Base-by-base conservation (phyloP, 2,329 filamentous ascomycete genomes). In the Fusarium zealandicum region DNA sequence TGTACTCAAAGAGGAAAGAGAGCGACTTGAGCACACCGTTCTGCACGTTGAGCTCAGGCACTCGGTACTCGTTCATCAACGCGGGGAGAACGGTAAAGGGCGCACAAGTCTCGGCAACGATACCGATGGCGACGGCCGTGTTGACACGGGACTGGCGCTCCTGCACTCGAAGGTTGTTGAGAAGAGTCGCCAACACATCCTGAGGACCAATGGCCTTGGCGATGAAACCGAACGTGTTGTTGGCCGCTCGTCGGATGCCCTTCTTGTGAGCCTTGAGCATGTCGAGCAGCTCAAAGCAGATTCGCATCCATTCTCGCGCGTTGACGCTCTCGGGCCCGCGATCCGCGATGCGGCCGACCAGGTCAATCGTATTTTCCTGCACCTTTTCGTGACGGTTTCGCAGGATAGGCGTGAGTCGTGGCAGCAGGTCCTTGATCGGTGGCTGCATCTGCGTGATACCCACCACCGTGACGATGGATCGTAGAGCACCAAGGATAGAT, bases 181-280 rank as follows among this genome's bases (percentile, higher is more conserved):
- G 85, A 13, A 99, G 82, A 1, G 95, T 98, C 4, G 95, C 93
- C 52, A 99, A 80, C 20, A 99, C 95, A 78, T 99, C 95, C 75
- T 98, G 93, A 11, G 95, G 95, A 64, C 95, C 95, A 68, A 99
- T 99, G 55, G 95, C 95, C 78, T 99, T 99, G 72, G 95, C 95
- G 69, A 99, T 99, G 82, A 97, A 99, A 73, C 95, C 95, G 69
- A 99, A 99, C 0, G 95, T 99, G 80, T 99, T 99, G 84, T 99
- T 99, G 67, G 95, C 96, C 17, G 95, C 95, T 74, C 95, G 89
- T 63, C 95, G 90, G 66, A 99, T 99, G 63, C 95, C 96, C 82
- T 99, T 99, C 79, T 99, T 99, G 81, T 99, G 95, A 6, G 95
- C 95, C 77, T 99, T 99, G 69, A 99, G 85, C 95, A 99, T 99